phyloP scores from a whole-genome alignment of 306 rosid species.

The Aeschynomene evenia region DNA sequence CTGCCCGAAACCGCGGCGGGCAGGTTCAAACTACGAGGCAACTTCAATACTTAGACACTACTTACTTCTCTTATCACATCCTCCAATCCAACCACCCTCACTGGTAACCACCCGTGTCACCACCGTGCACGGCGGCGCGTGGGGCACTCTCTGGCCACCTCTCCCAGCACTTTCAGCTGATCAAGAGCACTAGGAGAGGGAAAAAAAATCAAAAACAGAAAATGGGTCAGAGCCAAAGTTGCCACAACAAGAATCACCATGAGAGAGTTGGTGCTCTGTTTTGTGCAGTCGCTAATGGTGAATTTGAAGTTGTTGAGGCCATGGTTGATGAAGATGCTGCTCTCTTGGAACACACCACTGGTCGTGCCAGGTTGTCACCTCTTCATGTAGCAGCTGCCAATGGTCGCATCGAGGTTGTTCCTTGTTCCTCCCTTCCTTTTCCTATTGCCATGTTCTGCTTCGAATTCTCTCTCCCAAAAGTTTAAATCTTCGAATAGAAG shows the following conservation, averaged over 20 bases:
- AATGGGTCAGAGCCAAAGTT: conserved; percentile 87
- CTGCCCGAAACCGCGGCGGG: conserved; percentile 57
- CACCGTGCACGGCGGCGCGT: conserved; percentile 49
- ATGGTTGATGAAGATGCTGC: conserved; percentile 46
- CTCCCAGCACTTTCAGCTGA: not conserved
- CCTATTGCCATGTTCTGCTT: not conserved
- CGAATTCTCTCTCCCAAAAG: no score
- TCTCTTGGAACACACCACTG: conserved; percentile 46
- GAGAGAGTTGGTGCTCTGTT: conserved; percentile 46
- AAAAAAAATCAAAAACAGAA: not conserved
- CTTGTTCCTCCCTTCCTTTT: not conserved
- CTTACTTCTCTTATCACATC: not conserved
- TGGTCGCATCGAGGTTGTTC: conserved; percentile 79
- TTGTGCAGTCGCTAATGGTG: conserved; percentile 62
- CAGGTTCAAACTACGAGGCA: conserved; percentile 38
- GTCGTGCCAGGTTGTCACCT: conserved; percentile 49
- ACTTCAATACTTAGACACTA: not conserved
- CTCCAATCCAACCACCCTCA: not conserved
- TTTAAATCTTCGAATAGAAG: no score
- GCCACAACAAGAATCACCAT: conserved; percentile 31
- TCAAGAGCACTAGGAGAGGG: conserved; percentile 17
- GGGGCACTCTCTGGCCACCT: not conserved
- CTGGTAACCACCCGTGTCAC: not conserved
- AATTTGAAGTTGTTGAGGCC: conserved; percentile 48
- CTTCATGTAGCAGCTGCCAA: conserved; percentile 75